Conservation (phyloP, 306 rosid genomes). For the Casuarina glauca region DNA sequence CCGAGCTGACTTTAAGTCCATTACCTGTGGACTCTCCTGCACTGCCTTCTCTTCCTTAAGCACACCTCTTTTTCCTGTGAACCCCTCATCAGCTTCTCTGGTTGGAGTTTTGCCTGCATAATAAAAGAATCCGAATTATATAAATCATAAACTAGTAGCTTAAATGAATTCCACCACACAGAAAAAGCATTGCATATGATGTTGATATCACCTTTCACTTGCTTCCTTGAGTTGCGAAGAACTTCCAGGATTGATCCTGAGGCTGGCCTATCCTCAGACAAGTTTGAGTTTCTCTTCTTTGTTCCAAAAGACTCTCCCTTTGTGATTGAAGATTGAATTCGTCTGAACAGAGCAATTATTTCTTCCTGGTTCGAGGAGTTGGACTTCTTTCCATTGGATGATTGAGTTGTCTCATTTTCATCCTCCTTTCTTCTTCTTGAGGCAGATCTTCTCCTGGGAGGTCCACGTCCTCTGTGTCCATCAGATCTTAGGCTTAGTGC, state of each 20-base stretch:
- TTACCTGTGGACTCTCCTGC: conserved; percentile 9
- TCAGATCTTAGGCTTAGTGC: conserved; percentile 32
- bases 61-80: conserved; percentile 21
- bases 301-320: conserved; percentile 22
- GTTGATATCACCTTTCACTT: conserved; percentile 28
- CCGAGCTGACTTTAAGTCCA: conserved; percentile 33
- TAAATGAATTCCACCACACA: background rate
- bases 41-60: conserved; percentile 17
- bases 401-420: conserved; percentile 27
- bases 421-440: conserved; percentile 25
- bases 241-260: conserved; percentile 39
- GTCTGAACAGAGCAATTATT: conserved; percentile 48
- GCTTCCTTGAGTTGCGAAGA: conserved; percentile 42
- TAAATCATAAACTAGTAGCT: background rate
- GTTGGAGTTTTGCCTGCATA: conserved; percentile 32
- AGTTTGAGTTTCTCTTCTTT: conserved; percentile 17
- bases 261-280: conserved; percentile 29
- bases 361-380: conserved; percentile 47
- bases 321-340: conserved; percentile 53
- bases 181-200: background rate
- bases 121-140: conserved; percentile 11
- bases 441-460: conserved; percentile 33
- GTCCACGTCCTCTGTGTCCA: conserved; percentile 28
- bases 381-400: conserved; percentile 25
- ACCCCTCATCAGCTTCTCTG: conserved; percentile 15